Conservation (phyloP, 129 eudicot genomes). For the Flaveria bidentis region DNA sequence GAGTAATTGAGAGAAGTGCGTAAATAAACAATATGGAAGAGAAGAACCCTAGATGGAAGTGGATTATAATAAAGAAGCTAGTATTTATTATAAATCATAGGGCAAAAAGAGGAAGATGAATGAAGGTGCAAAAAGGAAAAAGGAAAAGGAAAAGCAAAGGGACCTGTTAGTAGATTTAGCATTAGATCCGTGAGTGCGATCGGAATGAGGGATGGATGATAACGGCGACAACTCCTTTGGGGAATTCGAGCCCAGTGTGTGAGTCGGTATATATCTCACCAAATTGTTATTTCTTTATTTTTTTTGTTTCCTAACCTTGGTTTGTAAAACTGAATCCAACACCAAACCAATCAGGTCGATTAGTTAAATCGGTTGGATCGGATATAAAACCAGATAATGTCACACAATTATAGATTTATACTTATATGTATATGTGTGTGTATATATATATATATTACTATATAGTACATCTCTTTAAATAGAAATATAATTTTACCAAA, state of each 20-base stretch:
- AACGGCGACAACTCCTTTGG: slow-evolving; percentile 39
- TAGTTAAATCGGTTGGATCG: no score
- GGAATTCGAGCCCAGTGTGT: slow-evolving; percentile 26
- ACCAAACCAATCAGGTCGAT: no score
- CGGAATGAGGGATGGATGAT: slow-evolving; percentile 26
- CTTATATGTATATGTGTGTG: no score
- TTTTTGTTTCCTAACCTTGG: not conserved
- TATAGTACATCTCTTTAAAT: no score
- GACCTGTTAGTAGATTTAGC: slow-evolving; percentile 24
- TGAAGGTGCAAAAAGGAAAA: not conserved
- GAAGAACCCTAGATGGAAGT: slow-evolving; percentile 29
- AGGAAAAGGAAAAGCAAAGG: not conserved
- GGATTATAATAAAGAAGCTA: slow-evolving; percentile 2
- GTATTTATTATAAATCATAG: not conserved
- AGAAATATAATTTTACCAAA: no score
- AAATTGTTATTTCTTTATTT: not conserved
- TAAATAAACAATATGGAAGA: not conserved
- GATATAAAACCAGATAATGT: no score
- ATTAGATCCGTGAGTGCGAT: slow-evolving; percentile 30
- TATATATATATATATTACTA: no score
- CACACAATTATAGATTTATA: no score
- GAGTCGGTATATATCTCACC: slow-evolving; percentile 21
- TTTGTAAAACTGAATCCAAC: no score
- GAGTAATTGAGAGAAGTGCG: not conserved
- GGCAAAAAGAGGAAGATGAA: not conserved